Base-by-base conservation (phyloP, 2,329 filamentous ascomycete genomes). In the Colletotrichum sojae region DNA sequence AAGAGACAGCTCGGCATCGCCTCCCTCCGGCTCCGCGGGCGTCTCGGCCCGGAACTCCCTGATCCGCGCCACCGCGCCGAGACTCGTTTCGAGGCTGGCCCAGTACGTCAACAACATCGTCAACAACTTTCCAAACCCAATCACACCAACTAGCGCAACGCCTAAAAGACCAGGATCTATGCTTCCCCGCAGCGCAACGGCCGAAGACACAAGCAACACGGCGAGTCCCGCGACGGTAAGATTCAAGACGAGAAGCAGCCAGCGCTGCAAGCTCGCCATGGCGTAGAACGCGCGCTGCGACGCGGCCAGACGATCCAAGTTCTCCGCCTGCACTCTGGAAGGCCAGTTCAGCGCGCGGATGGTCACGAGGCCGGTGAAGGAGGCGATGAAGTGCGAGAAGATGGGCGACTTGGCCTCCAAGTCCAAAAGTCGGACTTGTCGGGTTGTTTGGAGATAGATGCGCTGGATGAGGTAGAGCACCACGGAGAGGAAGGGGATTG, bases 281-380 rank as follows among this genome's bases (percentile, higher is more conserved):
- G 88, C 79, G 72, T 91, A 90, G 63, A 85, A 88, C 0, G 88
- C 87, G 27, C 80, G 78, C 72, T 90, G 88, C 0, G 87, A 88
- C 8, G 76, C 77, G 70, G 90, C 85, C 1, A 90, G 77, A 0
- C 88, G 79, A 5, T 72, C 71, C n/a, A 84, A 75, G 65, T 86
- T 88, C 71, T 81, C 81, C 39, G 82, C 73, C 15, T 82, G 77
- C 59, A 83, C 80, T 5, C 75, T 73, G 3, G 76, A 72, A 40
- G 83, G 78, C 87, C 86, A 89, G 8, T 82, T 82, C 69, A 89
- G 89, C 2, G 88, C 86, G 15, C 88, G 83, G 54, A 89, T 82
- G 0, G 85, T 88, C 1, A 81, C 71, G 0, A 88, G 72, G 0
- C 86, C 86, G 6, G 78, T 73, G 1, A 87, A 72, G 0, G 83